Conservation (phyloP, 495 filamentous ascomycete species). For the Hyaloscypha finlandica region DNA sequence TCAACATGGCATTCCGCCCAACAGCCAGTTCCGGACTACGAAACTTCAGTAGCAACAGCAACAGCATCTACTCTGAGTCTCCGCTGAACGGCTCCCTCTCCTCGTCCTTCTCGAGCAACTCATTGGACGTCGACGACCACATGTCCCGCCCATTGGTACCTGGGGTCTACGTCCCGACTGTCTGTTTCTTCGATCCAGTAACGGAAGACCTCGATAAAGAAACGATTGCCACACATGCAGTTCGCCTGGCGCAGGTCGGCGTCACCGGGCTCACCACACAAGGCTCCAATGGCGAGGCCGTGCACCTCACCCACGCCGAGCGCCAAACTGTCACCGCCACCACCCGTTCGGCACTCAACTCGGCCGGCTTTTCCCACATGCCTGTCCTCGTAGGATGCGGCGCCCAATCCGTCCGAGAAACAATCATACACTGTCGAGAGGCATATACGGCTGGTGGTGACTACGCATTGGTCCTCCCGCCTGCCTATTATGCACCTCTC, state of each 20-base stretch:
- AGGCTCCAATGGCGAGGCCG: slow-evolving; percentile 89
- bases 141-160: slow-evolving; percentile 62
- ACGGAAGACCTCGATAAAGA: slow-evolving; percentile 74
- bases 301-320: slow-evolving; percentile 73
- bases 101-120: slow-evolving; percentile 40
- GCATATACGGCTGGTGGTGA: slow-evolving; percentile 76
- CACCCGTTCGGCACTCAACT: slow-evolving; percentile 71
- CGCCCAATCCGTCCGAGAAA: slow-evolving; percentile 83
- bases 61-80: slow-evolving; percentile 40
- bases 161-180: slow-evolving; percentile 83
- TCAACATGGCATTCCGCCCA: slow-evolving; percentile 44
- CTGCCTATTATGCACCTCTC: slow-evolving; percentile 80
- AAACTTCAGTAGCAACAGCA: slow-evolving; percentile 38
- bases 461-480: slow-evolving; percentile 82
- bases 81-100: slow-evolving; percentile 45
- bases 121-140: slow-evolving; percentile 42
- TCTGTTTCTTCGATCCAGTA: slow-evolving; percentile 81
- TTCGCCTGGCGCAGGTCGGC: slow-evolving; percentile 79
- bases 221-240: slow-evolving; percentile 73
- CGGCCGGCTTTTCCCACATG: slow-evolving; percentile 63
- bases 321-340: slow-evolving; percentile 68
- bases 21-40: slow-evolving; percentile 33
- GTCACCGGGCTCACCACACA: slow-evolving; percentile 81
- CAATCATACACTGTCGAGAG: slow-evolving; percentile 77
- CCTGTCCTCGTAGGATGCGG: slow-evolving; percentile 87